Base-by-base conservation (phyloP, 2,329 filamentous ascomycete genomes). In the Ophiocordyceps sinensis region DNA sequence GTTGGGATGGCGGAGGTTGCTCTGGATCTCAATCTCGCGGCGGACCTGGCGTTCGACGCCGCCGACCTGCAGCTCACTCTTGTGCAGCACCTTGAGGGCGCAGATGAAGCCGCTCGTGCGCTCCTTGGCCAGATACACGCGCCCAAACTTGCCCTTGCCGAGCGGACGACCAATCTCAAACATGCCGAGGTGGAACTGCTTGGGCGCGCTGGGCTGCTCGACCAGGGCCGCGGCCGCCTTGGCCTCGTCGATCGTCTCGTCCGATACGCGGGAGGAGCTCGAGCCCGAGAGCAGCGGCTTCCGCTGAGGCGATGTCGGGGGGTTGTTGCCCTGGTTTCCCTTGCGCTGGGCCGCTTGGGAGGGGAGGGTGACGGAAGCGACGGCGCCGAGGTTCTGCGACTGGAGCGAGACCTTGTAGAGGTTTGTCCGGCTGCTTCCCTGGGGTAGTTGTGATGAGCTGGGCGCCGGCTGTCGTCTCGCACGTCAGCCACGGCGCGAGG, bases 361-460 rank as follows among this genome's bases (percentile, higher is more conserved):
- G 43, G 82, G 70, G 48, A 85, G 65, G 12, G 77, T 79, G 49
- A 83, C 77, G 36, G 82, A 74, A 37, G 79, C 62, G 52, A 75
- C 67, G 50, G 73, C 72, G 58, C 77, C 79, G 63, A 74, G 57
- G 60, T 79, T 88, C 55, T 85, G 79, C 35, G 83, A 79, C 57
- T 93, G 85, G 23, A 95, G 71, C 21, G 83, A 82, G 39, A 85
- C 75, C 64, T 94, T 95, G 63, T 89, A 78, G 41, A 94, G 76
- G 50, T 91, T 91, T 45, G 86, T 75, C 49, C 87, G 75, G 55
- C 73, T 81, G 39, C 70, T 68, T 52, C 68, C 71, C 43, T 73
- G 69, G 13, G 64, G 49, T 31, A 68, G 51, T 46, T 74, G 64
- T 21, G 62, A 57, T 51, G 57, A 64, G 57, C 45, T 46, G 7